A percentile compares a stretch with the other conserved stretches of the same genome.
These are phyloP conservation scores for Hypoxylon sp. DNA, from an alignment of 2,329 filamentous ascomycete species.

Conservation along the genomic window DNA sequence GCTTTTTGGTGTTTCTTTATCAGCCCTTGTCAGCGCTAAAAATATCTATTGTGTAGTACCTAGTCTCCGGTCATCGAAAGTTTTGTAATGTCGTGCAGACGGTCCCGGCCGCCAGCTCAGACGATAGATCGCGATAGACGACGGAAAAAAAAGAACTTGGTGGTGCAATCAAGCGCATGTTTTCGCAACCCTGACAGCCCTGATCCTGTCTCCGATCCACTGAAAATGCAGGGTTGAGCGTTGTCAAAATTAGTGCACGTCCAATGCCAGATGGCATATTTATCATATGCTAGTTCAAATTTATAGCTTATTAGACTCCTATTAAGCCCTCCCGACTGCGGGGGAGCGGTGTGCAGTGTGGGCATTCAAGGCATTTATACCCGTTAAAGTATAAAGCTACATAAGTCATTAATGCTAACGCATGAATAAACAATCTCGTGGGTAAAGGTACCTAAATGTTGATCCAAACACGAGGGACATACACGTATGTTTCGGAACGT, in stretches of 20 bases:
- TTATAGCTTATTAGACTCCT: conserved; percentile 20
- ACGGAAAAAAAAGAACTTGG: conserved; percentile 3
- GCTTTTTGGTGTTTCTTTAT: conserved; percentile 16
- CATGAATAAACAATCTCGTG: conserved; percentile 43
- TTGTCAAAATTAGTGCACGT: conserved; percentile 11
- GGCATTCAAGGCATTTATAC: conserved; percentile 6
- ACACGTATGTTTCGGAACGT: conserved; percentile 40
- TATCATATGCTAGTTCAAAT: conserved; percentile 3
- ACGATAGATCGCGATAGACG: conserved; percentile 17
- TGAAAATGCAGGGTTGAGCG: conserved; percentile 15
- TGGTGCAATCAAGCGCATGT: conserved; percentile 19
- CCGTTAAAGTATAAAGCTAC: neutral
- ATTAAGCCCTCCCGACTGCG: conserved; percentile 31
- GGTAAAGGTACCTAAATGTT: conserved; percentile 15
- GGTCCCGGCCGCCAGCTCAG: conserved; percentile 29
- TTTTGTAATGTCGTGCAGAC: conserved; percentile 36
- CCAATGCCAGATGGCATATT: conserved; percentile 8
- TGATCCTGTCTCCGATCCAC: conserved; percentile 24
- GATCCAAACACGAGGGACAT: conserved; percentile 25
- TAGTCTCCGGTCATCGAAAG: conserved; percentile 28
- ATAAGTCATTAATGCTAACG: conserved; percentile 16
- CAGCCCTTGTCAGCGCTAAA: conserved; percentile 11
- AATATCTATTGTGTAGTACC: conserved; percentile 4
- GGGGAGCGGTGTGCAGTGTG: conserved; percentile 27
- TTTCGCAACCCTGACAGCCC: conserved; percentile 17